Conservation (phyloP, 202 grass and related monocot genomes). For the Miscanthus sacchariflorus region DNA sequence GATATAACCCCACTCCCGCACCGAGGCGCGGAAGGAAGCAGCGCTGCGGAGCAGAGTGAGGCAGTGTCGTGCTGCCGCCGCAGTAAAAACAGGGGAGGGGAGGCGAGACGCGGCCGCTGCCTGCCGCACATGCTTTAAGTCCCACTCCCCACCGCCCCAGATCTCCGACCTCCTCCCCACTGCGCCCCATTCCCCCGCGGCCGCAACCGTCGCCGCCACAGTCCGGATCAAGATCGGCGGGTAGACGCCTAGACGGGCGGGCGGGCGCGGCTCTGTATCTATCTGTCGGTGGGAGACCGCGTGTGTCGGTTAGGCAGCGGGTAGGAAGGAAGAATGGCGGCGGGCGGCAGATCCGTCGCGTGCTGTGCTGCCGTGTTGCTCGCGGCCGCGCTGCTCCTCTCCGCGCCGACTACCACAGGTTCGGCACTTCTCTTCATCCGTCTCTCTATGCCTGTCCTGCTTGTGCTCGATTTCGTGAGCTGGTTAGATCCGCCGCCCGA, state of each 20-base stretch:
- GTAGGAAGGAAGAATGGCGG: constrained; percentile 37
- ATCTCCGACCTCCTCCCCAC: constrained; percentile 25
- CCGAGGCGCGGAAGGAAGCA: constrained; percentile 19
- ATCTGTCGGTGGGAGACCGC: constrained; percentile 34
- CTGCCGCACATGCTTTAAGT: constrained; percentile 59
- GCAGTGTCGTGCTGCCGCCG: constrained; percentile 41
- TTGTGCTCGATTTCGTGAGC: not conserved
- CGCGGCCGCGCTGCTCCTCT: constrained; percentile 54
- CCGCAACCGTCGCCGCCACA: not conserved
- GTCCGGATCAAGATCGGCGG: not conserved
- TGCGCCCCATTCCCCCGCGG: constrained; percentile 18
- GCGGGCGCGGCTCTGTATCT: not conserved
- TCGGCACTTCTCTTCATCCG: not conserved
- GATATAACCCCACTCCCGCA: constrained; percentile 37
- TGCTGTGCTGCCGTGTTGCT: constrained; percentile 55
- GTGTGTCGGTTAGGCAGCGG: not conserved
- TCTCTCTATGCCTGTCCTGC: not conserved
- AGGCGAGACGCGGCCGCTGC: constrained; percentile 27
- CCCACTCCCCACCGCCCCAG: constrained; percentile 35
- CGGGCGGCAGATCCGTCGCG: constrained; percentile 56
- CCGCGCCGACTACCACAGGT: constrained; percentile 54
- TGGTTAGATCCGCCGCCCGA: constrained; percentile 32
- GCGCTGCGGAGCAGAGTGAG: not conserved
- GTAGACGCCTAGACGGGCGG: no score
- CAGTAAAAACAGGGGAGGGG: constrained; percentile 41